A percentile compares a stretch with the other conserved stretches of the same genome.
Evolutionary conservation across 768 basidiomycete genomes (phyloP).

Genomic region (Suillus placidus): DNA sequence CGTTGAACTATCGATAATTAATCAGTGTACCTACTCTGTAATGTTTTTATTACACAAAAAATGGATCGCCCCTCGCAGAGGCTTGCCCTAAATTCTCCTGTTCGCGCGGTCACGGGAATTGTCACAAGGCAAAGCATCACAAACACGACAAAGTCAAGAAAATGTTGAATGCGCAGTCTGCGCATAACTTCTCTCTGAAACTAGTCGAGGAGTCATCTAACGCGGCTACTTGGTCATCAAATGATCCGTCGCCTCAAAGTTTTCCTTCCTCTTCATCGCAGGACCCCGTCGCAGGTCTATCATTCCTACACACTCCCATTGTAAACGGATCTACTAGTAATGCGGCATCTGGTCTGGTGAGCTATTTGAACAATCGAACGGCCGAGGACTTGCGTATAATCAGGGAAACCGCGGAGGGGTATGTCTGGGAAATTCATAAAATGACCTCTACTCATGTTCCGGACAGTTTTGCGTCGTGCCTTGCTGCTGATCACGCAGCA

Average conservation of each 20-base stretch:
- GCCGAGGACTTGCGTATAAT: slow-evolving; percentile 55
- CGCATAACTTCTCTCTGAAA: slow-evolving; percentile 31
- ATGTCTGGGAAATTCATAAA: slow-evolving; percentile 19
- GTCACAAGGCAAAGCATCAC: slow-evolving; percentile 40
- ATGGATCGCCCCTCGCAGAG: not conserved
- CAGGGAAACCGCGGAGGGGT: slow-evolving; percentile 54
- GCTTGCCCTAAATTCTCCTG: slow-evolving; percentile 37
- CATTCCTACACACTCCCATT: slow-evolving; percentile 14
- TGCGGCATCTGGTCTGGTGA: slow-evolving; percentile 27
- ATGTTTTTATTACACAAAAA: not conserved
- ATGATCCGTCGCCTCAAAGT: slow-evolving; percentile 11
- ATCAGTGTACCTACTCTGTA: slow-evolving; percentile 6
- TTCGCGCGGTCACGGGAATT: slow-evolving; percentile 42
- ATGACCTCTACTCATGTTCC: slow-evolving; percentile 19
- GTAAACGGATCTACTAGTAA: slow-evolving; percentile 17
- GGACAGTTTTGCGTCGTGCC: slow-evolving; percentile 54
- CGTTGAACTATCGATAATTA: not conserved
- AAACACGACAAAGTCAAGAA: slow-evolving; percentile 39
- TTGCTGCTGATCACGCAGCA: slow-evolving; percentile 64
- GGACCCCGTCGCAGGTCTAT: slow-evolving; percentile 29
- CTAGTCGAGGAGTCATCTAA: slow-evolving; percentile 15
- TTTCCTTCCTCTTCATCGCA: slow-evolving; percentile 11
- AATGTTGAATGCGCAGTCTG: slow-evolving; percentile 35
- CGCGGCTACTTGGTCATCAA: slow-evolving; percentile 9
- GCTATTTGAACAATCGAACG: slow-evolving; percentile 41